Percentiles rank a stretch among this genome's conserved stretches.
Evolutionary conservation across 176 grass and related monocot genomes (phyloP).

Genomic region (Chloris gayana): DNA sequence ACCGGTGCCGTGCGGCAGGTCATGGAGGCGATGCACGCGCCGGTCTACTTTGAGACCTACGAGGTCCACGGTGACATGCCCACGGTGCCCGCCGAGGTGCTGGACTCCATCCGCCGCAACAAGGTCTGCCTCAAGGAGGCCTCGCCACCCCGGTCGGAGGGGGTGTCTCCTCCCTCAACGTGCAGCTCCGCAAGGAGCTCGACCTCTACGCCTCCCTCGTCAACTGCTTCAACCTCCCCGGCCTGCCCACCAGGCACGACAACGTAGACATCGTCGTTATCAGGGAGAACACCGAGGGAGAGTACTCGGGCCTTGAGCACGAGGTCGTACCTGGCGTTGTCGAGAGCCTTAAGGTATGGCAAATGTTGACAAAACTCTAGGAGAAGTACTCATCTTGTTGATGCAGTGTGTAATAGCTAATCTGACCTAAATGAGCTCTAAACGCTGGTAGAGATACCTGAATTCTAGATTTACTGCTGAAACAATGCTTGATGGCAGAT

Average conservation of each 20-base stretch:
- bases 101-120: conserved; percentile 86
- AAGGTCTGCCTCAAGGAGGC: conserved; percentile 96
- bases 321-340: conserved; percentile 97
- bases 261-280: conserved; percentile 99
- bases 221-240: conserved; percentile 90
- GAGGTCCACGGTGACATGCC: conserved; percentile 90
- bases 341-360: conserved; percentile 86
- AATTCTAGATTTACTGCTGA: background rate
- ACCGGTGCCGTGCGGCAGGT: conserved; percentile 83
- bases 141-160: conserved; percentile 83
- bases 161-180: conserved; percentile 87
- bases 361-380: background rate
- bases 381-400: background rate
- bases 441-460: background rate
- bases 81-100: conserved; percentile 63
- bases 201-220: conserved; percentile 96
- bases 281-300: conserved; percentile 98
- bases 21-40: conserved; percentile 98
- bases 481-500: background rate
- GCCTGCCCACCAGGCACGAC: conserved; percentile 83
- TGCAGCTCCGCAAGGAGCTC: conserved; percentile 92
- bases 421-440: background rate
- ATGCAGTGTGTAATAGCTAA: conserved; percentile 5
- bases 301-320: conserved; percentile 94
- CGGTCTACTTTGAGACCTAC: conserved; percentile 75